These are phyloP conservation scores for Dalbergia oliveri DNA, from an alignment of 306 rosid genomes.

Conservation along the genomic window DNA sequence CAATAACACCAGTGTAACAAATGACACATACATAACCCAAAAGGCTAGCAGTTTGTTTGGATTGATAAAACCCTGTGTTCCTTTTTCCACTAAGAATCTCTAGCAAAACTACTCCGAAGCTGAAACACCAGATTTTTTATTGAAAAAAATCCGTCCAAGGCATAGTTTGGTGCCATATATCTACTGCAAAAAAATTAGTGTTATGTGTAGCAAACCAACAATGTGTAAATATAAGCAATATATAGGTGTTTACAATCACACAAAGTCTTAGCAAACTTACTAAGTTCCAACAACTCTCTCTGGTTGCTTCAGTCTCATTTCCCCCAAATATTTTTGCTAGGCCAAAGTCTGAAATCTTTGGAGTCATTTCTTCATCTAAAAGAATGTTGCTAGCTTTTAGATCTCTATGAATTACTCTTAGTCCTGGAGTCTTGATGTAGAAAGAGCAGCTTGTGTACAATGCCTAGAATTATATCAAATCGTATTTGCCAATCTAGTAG, in stretches of 20 bases:
- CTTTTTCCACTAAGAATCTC: conserved; percentile 65
- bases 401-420: conserved; percentile 52
- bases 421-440: conserved; percentile 53
- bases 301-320: conserved; percentile 42
- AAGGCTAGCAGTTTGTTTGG: conserved; percentile 53
- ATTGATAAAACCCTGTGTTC: conserved; percentile 59
- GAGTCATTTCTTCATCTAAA: conserved; percentile 48
- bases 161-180: conserved; percentile 66
- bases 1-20: too few species aligned
- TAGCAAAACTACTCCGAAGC: conserved; percentile 65
- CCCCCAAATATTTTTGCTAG: conserved; percentile 49
- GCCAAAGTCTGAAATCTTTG: conserved; percentile 56
- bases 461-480: conserved; percentile 56
- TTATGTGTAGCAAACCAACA: neutral
- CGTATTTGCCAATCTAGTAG: conserved; percentile 53
- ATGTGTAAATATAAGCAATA: neutral
- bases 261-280: conserved; percentile 33
- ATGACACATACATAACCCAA: conserved; percentile 56
- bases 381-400: conserved; percentile 54
- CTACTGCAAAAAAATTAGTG: conserved; percentile 38
- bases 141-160: conserved; percentile 59
- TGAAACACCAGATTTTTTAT: conserved; percentile 61
- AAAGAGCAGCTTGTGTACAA: conserved; percentile 43
- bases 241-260: neutral
- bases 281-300: conserved; percentile 45